Conservation (phyloP, 208 protist genomes). For the Leishmania gerbilli region DNA sequence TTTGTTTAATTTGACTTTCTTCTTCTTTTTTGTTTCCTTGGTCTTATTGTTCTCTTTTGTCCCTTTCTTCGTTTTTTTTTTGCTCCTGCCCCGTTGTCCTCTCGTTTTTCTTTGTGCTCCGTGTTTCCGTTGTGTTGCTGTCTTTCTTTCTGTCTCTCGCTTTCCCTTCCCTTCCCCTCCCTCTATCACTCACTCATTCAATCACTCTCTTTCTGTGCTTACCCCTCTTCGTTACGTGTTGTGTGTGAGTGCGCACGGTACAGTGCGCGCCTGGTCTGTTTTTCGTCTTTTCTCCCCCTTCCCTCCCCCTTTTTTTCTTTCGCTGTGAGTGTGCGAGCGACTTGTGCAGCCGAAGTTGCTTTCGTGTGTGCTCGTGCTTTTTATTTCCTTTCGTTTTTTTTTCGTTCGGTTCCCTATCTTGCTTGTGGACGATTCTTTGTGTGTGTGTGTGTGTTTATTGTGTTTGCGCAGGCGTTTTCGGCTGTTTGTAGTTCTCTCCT, state of each 20-base stretch:
- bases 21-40: background rate
- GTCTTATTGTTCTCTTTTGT: background rate
- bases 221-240: background rate
- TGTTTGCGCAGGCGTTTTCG: background rate
- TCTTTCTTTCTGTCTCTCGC: background rate
- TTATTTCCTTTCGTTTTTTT: background rate
- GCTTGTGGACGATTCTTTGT: background rate
- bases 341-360: background rate
- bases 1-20: background rate
- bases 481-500: background rate
- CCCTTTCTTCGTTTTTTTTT: background rate
- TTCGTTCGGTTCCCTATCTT: background rate
- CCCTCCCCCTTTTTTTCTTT: background rate
- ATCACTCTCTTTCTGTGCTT: background rate
- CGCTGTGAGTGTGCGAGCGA: background rate
- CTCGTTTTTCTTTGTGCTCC: background rate
- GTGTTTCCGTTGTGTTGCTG: background rate
- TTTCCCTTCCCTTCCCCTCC: background rate
- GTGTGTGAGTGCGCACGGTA: background rate
- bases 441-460: background rate
- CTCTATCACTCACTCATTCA: slow-evolving; percentile 13
- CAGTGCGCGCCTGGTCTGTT: background rate
- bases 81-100: background rate
- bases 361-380: background rate
- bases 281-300: no score